phyloP scores from a whole-genome alignment of 108 stramenopile genomes.

The Epipyxis sp. region DNA sequence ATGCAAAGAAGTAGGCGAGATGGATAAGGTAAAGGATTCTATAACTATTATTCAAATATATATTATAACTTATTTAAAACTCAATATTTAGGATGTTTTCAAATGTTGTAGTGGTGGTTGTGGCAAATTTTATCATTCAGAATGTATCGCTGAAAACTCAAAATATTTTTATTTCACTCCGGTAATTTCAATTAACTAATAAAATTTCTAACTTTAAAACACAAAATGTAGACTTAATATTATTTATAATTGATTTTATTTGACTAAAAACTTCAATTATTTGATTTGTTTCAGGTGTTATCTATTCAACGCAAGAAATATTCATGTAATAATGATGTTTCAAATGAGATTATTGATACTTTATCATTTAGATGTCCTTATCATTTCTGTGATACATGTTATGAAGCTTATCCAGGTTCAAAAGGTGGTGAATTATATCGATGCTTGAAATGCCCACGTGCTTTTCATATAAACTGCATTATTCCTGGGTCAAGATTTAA shows the following conservation, averaged over 20 bases:
- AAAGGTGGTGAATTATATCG: constrained; percentile 22
- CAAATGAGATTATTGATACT: background rate
- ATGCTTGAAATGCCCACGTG: constrained; percentile 74
- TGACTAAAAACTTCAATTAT: constrained; percentile 51
- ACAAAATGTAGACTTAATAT: constrained; percentile 58
- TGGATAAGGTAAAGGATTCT: too few species aligned
- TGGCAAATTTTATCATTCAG: background rate
- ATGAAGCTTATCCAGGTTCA: constrained; percentile 45
- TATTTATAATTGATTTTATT: constrained; percentile 67
- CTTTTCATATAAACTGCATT: constrained; percentile 81
- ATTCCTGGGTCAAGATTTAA: constrained; percentile 70
- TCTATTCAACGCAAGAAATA: background rate
- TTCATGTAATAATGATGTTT: constrained; percentile 14
- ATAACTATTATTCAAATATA: too few species aligned
- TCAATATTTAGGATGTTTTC: background rate
- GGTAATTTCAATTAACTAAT: background rate
- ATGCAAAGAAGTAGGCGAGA: background rate
- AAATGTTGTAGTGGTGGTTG: background rate
- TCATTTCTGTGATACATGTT: constrained; percentile 84
- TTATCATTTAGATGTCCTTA: constrained; percentile 71
- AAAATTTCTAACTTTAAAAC: background rate
- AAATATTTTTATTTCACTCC: background rate
- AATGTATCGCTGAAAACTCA: background rate
- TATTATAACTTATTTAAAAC: too few species aligned
- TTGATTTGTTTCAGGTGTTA: background rate